These are phyloP conservation scores for Zalerion maritima DNA, from an alignment of 495 filamentous ascomycete genomes.

Conservation along the genomic window DNA sequence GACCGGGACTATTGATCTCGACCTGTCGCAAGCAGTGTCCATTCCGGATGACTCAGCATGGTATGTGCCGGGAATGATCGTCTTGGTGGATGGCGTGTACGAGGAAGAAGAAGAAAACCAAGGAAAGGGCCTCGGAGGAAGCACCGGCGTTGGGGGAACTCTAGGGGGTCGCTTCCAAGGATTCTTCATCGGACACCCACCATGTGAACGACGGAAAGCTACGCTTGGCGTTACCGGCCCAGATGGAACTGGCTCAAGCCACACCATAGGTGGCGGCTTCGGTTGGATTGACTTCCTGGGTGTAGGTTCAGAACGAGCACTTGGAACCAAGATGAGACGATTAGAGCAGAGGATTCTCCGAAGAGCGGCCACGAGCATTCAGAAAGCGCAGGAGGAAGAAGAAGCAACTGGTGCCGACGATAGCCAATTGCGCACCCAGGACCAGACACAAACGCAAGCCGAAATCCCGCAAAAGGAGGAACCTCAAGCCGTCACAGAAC, in stretches of 20 bases:
- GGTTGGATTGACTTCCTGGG: constrained; percentile 96
- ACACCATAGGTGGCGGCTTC: constrained; percentile 64
- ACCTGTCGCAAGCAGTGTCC: constrained; percentile 63
- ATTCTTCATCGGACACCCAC: constrained; percentile 77
- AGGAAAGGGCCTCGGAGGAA: constrained; percentile 53
- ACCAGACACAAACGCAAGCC: no score
- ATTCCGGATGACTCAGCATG: constrained; percentile 78
- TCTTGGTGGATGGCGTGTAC: constrained; percentile 84
- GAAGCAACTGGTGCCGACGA: no score
- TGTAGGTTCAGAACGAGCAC: constrained; percentile 75
- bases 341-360: constrained; percentile 41
- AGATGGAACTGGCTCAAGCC: constrained; percentile 34
- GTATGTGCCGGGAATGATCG: constrained; percentile 90
- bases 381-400: no score
- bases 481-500: constrained; percentile 10
- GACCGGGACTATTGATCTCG: constrained; percentile 74
- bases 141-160: constrained; percentile 68
- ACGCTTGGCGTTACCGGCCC: constrained; percentile 53
- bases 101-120: constrained; percentile 69
- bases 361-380: no score
- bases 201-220: constrained; percentile 67
- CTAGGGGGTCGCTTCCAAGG: constrained; percentile 83
- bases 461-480: constrained; percentile 17
- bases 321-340: constrained; percentile 66
- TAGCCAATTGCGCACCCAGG: no score